Conservation (phyloP, 768 basidiomycete species). For the Suillus discolor region DNA sequence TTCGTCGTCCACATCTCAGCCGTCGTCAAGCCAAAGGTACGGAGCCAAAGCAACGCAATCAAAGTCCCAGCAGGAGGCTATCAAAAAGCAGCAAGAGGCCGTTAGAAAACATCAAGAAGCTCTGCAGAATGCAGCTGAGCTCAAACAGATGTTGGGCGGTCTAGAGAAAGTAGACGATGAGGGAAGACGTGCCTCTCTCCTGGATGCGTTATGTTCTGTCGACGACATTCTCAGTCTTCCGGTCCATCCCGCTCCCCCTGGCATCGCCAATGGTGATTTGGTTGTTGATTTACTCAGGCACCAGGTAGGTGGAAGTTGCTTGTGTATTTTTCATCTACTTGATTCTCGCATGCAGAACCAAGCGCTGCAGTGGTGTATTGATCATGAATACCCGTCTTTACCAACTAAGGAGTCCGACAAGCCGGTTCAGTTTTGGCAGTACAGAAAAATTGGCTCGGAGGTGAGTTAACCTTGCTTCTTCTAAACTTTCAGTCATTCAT, state of each 20-base stretch:
- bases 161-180: constrained; percentile 83
- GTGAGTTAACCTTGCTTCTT: constrained; percentile 35
- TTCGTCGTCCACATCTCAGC: constrained; percentile 12
- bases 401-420: constrained; percentile 67
- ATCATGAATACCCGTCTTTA: constrained; percentile 74
- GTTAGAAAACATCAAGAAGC: constrained; percentile 49
- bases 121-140: constrained; percentile 62
- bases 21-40: constrained; percentile 21
- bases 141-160: constrained; percentile 60
- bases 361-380: constrained; percentile 85
- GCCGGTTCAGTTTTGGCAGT: constrained; percentile 91
- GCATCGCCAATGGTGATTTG: constrained; percentile 64
- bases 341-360: constrained; percentile 54
- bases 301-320: constrained; percentile 51
- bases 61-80: constrained; percentile 38
- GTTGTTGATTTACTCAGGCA: constrained; percentile 78
- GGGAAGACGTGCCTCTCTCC: constrained; percentile 64
- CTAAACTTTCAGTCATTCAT: not conserved
- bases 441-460: constrained; percentile 55
- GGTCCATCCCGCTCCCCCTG: constrained; percentile 69
- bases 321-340: not conserved
- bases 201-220: constrained; percentile 67
- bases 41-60: constrained; percentile 21
- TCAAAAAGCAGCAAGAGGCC: constrained; percentile 36
- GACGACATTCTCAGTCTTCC: constrained; percentile 78